Conservation (phyloP, 768 basidiomycete species). For the Gloeophyllum trabeum region DNA sequence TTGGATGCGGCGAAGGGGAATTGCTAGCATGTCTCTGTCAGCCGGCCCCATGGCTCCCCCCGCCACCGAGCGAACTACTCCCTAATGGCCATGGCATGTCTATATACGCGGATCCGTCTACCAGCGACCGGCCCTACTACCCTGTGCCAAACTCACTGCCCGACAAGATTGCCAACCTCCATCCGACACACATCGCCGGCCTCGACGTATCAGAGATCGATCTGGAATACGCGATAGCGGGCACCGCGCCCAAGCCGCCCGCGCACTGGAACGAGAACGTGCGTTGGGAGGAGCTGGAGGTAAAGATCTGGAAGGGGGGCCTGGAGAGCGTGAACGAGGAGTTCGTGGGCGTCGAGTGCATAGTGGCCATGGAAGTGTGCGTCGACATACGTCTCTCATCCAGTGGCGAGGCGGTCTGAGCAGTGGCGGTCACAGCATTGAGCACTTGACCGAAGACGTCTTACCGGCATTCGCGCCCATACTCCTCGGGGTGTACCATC, state of each 20-base stretch:
- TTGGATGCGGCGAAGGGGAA: conserved; percentile 79
- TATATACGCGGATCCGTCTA: not conserved
- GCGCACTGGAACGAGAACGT: conserved; percentile 8
- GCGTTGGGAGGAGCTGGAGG: conserved; percentile 62
- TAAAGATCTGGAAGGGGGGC: conserved; percentile 66
- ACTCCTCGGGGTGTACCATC: conserved; percentile 71
- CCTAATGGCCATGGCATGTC: conserved; percentile 9
- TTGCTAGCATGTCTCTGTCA: conserved; percentile 61
- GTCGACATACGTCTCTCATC: conserved; percentile 15
- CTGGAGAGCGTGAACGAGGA: conserved; percentile 55
- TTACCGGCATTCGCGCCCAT: conserved; percentile 56
- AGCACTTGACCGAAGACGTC: conserved; percentile 56
- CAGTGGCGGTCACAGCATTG: conserved; percentile 40
- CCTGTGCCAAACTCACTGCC: conserved; percentile 7
- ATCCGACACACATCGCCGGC: conserved; percentile 46
- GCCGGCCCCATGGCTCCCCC: conserved; percentile 61
- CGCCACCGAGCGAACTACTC: too few species aligned
- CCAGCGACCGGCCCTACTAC: conserved; percentile 5
- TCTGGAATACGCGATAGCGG: conserved; percentile 41
- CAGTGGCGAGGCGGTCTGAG: conserved; percentile 6
- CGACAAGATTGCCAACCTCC: conserved; percentile 44
- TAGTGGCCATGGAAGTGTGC: conserved; percentile 77
- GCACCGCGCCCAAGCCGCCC: conserved; percentile 28
- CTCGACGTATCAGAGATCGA: conserved; percentile 51
- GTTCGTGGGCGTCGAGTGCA: conserved; percentile 57